Evolutionary conservation across 176 grass and related monocot genomes (phyloP).

Genomic region (Raddia guianensis): DNA sequence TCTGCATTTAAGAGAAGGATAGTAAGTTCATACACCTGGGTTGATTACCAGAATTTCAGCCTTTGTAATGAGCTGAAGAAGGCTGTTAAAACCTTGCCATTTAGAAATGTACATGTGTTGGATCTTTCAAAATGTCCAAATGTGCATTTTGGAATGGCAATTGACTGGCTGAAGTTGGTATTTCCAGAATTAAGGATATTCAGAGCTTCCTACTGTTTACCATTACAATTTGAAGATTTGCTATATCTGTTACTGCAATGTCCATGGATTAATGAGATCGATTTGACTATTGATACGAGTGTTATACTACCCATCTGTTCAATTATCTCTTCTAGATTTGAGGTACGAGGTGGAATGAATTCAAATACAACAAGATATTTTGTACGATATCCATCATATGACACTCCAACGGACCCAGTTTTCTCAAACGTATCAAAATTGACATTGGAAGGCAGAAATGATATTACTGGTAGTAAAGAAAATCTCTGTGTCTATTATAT

Average conservation of each 20-base stretch:
- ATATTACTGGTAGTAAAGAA: conserved; percentile 57
- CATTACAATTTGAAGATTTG: conserved; percentile 56
- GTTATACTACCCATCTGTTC: conserved; percentile 43
- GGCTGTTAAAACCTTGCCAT: conserved; percentile 42
- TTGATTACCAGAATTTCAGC: conserved; percentile 32
- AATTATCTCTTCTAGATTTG: conserved; percentile 51
- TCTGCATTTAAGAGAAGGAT: conserved; percentile 51
- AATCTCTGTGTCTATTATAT: neutral
- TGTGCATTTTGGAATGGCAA: conserved; percentile 40
- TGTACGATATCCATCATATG: conserved; percentile 24
- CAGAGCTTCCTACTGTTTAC: conserved; percentile 57
- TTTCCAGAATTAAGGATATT: conserved; percentile 60
- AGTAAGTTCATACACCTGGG: conserved; percentile 14
- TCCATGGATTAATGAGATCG: conserved; percentile 53
- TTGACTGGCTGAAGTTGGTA: conserved; percentile 55
- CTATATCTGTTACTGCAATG: conserved; percentile 53
- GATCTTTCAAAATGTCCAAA: conserved; percentile 74
- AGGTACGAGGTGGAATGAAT: conserved; percentile 26
- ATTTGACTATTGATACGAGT: conserved; percentile 60
- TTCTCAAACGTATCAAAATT: conserved; percentile 67
- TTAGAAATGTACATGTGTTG: conserved; percentile 44
- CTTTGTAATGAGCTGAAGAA: conserved; percentile 33
- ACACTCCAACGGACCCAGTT: conserved; percentile 1
- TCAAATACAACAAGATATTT: conserved; percentile 19
- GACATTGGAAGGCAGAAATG: conserved; percentile 68